phyloP scores from a whole-genome alignment of 305 asterid genomes.

The Solanum aculeatissimum region DNA sequence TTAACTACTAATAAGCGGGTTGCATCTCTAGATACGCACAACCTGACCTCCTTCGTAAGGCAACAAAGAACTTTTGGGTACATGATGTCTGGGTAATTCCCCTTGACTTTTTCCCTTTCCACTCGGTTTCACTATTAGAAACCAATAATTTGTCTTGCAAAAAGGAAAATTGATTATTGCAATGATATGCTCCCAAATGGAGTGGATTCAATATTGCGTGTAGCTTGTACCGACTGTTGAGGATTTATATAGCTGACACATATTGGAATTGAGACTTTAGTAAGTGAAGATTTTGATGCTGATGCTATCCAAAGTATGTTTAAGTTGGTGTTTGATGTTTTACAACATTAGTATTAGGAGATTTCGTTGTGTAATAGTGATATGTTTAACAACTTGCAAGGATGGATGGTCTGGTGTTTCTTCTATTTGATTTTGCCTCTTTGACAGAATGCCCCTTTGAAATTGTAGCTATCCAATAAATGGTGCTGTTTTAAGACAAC shows the following conservation, averaged over 20 bases:
- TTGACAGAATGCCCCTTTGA: too few species aligned
- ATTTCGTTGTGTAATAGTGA: too few species aligned
- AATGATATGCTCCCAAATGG: neutral
- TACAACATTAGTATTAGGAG: neutral
- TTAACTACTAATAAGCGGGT: neutral
- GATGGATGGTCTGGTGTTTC: too few species aligned
- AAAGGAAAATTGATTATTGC: neutral
- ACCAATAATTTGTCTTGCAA: neutral
- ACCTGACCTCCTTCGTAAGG: neutral
- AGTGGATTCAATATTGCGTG: neutral
- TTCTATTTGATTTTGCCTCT: too few species aligned
- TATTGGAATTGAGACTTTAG: neutral
- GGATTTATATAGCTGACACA: neutral
- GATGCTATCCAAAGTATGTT: neutral
- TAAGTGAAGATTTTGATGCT: neutral
- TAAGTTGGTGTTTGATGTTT: neutral
- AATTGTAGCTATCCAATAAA: too few species aligned
- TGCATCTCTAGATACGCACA: neutral
- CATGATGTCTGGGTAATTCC: conserved; percentile 33
- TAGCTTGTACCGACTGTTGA: neutral
- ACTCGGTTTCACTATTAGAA: neutral
- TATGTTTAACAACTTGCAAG: too few species aligned
- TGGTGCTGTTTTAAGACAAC: too few species aligned
- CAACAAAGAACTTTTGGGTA: neutral
- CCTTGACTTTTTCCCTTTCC: neutral